Evolutionary conservation across 768 basidiomycete genomes (phyloP).

Genomic region (Calocybe cyanea): DNA sequence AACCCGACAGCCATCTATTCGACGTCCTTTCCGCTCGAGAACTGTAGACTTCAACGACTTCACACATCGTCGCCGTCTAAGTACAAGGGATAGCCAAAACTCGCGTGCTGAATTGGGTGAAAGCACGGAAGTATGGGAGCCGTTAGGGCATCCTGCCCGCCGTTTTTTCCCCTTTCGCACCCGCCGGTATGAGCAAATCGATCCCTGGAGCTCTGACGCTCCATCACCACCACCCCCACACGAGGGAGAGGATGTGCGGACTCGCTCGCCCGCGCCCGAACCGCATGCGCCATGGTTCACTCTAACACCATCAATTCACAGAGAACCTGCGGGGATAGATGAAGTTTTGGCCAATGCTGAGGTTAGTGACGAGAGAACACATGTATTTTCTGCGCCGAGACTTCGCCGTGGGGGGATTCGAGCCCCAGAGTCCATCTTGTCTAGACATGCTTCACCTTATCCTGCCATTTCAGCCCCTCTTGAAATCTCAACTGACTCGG

Average conservation of each 20-base stretch:
- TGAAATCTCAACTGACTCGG: slow-evolving; percentile 1
- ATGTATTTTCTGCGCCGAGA: slow-evolving; percentile 36
- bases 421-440: slow-evolving; percentile 57
- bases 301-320: slow-evolving; percentile 19
- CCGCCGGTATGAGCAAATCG: slow-evolving; percentile 36
- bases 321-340: slow-evolving; percentile 11
- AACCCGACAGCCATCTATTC: slow-evolving; percentile 57
- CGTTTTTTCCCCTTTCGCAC: slow-evolving; percentile 55
- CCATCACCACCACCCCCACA: slow-evolving; percentile 5
- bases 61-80: slow-evolving; percentile 58
- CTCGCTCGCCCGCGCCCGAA: slow-evolving; percentile 18
- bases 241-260: slow-evolving; percentile 6
- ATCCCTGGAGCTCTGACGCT: slow-evolving; percentile 22
- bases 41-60: slow-evolving; percentile 72
- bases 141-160: slow-evolving; percentile 24
- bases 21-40: slow-evolving; percentile 51
- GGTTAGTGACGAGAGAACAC: slow-evolving; percentile 28
- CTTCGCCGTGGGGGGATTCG: slow-evolving; percentile 66
- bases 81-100: slow-evolving; percentile 32
- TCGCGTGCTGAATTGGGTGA: slow-evolving; percentile 26
- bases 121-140: slow-evolving; percentile 26
- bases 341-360: slow-evolving; percentile 22
- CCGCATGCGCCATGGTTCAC: slow-evolving; percentile 21
- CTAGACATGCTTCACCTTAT: slow-evolving; percentile 40
- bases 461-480: slow-evolving; percentile 14